Evolutionary conservation across 208 protist genomes (phyloP), one percentile per base, ranked within the genome.

Genomic region (Leishmania tarentolae): DNA sequence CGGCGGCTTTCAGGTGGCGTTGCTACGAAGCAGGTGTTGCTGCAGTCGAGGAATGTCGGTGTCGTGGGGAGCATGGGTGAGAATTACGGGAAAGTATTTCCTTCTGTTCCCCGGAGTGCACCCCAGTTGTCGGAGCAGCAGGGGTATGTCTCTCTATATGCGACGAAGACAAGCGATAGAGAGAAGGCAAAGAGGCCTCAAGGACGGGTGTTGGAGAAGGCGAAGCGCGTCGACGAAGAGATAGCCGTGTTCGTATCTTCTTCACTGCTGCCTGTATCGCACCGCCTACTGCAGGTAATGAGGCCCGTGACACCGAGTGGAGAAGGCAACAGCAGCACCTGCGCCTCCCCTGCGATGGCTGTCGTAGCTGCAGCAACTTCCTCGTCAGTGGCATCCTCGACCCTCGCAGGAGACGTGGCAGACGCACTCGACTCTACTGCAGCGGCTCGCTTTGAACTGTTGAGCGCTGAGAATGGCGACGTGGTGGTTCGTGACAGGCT

Each of bases 381-480:
- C 56, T 15, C 57, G 9, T 37, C 71, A 13, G 31, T 24, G 7
- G 5, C 24, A 52, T 21, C 35, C 47, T 31, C 46, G 21, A 35
- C 57, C 21, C 40, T 35, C 31, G 75, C 21, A 44, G 61, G 59
- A 9, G 65, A 59, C 0, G 53, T 78, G 5, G 61, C n/a, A 11
- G 44, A 13, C 8, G 46, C 35, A n/a, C 44, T 61, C 5, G 40
- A n/a, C 9, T 47, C 59, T 31, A 78, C 79, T 24, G 71, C 71
- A 9, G 66, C 74, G 7, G 56, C 79, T 1, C 87, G 90, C 21
- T 91, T 91, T 75, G 77, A 81, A 2, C 79, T 93, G 77, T 70
- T 75, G 3, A 90, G 87, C 65, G 83, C 88, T 59, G 61, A 68
- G 3, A 91, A 84, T n/a, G 87, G 90, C n/a, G 90, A 93, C 63